These are phyloP conservation scores for Pyrenula massariospora DNA, from an alignment of 495 filamentous ascomycete species.

Conservation along the genomic window DNA sequence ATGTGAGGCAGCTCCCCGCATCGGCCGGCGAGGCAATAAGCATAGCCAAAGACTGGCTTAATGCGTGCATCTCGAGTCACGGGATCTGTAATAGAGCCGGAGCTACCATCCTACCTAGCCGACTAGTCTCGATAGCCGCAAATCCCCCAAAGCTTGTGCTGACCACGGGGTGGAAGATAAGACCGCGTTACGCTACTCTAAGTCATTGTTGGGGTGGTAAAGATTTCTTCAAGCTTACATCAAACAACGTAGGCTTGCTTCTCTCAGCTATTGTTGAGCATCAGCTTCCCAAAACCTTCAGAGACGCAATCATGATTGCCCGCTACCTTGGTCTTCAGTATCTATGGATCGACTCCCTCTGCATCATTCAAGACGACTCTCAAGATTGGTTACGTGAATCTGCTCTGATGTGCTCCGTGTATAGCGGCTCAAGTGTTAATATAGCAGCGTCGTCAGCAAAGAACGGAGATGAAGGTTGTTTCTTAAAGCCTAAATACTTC, in stretches of 20 bases:
- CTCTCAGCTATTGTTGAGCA: not conserved
- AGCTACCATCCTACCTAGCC: not conserved
- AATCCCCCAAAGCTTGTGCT: not conserved
- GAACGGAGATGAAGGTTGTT: not conserved
- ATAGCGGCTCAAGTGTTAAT: slow-evolving; percentile 21
- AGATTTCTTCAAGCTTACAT: not conserved
- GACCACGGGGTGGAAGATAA: not conserved
- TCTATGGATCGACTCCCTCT: slow-evolving; percentile 16
- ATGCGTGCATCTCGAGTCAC: not conserved
- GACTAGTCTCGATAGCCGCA: not conserved
- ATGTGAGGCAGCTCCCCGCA: too few species aligned
- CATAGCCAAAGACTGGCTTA: not conserved
- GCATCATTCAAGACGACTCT: slow-evolving; percentile 15
- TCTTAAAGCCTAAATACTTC: not conserved
- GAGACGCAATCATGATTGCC: slow-evolving; percentile 12
- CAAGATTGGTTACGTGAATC: slow-evolving; percentile 13
- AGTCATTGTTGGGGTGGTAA: slow-evolving; percentile 13
- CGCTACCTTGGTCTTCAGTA: slow-evolving; percentile 8
- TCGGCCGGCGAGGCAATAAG: too few species aligned
- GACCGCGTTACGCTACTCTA: slow-evolving; percentile 3
- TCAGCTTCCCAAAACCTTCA: slow-evolving; percentile 12
- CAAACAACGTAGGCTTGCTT: not conserved
- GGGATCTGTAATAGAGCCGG: not conserved
- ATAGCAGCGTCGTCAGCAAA: slow-evolving; percentile 13
- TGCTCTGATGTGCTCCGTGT: slow-evolving; percentile 17